A percentile compares a stretch with the other conserved stretches of the same genome.
Conservation (phyloP, 768 basidiomycete species). For the Psilocybe cyanescens region DNA sequence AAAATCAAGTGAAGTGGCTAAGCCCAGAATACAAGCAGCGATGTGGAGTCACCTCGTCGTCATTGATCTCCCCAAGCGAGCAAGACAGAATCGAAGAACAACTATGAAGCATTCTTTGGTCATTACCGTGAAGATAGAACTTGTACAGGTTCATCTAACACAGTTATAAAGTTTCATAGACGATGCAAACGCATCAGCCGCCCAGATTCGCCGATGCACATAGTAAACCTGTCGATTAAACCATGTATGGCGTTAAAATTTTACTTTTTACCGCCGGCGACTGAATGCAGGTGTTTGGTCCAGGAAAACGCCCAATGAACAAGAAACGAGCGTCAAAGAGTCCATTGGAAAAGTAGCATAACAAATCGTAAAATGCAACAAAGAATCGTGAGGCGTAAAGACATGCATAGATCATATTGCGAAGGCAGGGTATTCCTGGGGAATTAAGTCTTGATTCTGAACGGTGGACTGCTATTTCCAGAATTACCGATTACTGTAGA, state of each 20-base stretch:
- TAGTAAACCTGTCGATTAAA: constrained; percentile 10
- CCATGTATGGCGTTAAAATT: constrained; percentile 6
- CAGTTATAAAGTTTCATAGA: background rate
- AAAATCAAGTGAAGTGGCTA: background rate
- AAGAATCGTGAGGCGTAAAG: background rate
- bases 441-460: constrained; percentile 41
- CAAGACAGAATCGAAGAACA: background rate
- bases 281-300: background rate
- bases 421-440: background rate
- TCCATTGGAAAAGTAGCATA: background rate
- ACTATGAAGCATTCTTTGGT: background rate
- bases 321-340: background rate
- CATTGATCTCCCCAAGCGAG: background rate
- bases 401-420: background rate
- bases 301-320: background rate
- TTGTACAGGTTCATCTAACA: background rate
- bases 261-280: constrained; percentile 12
- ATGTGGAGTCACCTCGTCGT: background rate
- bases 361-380: background rate
- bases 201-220: constrained; percentile 10
- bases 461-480: constrained; percentile 53
- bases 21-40: background rate
- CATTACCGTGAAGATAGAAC: constrained; percentile 16
- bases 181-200: constrained; percentile 5
- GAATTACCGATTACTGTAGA: constrained; percentile 57